Evolutionary conservation across 192 early-diverging fungal species (phyloP).

Genomic region (Gonapodya prolifera): DNA sequence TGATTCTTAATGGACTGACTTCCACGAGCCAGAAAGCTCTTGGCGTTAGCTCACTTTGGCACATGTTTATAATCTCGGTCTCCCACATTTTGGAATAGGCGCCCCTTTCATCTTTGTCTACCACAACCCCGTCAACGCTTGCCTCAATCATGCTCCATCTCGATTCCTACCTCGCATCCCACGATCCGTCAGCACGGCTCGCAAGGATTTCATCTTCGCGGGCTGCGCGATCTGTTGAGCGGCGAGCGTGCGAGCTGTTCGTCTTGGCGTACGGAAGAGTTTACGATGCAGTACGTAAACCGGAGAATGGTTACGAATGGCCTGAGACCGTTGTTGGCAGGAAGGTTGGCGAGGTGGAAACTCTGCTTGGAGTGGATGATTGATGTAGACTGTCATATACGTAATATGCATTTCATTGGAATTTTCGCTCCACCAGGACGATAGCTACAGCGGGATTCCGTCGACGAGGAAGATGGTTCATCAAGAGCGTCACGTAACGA

Average conservation of each 20-base stretch:
- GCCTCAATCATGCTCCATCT: conserved; percentile 38
- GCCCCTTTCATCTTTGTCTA: conserved; percentile 37
- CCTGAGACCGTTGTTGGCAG: conserved; percentile 45
- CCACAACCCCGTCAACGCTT: conserved; percentile 37
- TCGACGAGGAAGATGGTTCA: too few species aligned
- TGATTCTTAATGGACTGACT: too few species aligned
- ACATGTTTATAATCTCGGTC: conserved; percentile 11
- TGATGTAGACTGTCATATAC: too few species aligned
- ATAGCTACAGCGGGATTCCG: too few species aligned
- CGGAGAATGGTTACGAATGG: conserved; percentile 43
- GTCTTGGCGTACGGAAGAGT: conserved; percentile 45
- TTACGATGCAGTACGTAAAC: conserved; percentile 39
- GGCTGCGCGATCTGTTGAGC: conserved; percentile 34
- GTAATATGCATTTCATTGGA: too few species aligned
- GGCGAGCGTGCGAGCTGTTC: conserved; percentile 40
- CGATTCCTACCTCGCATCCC: conserved; percentile 52
- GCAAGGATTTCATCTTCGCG: conserved; percentile 31
- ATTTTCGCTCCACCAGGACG: too few species aligned
- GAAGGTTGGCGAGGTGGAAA: conserved; percentile 62
- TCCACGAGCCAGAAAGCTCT: too few species aligned
- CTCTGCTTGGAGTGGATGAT: conserved; percentile 22
- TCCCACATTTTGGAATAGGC: conserved; percentile 19
- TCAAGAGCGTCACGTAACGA: too few species aligned
- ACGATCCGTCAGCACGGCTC: conserved; percentile 15
- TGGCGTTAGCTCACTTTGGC: too few species aligned